Conservation (phyloP, 225 moss, liverwort and hornwort genomes). For the Neckera pumila region DNA sequence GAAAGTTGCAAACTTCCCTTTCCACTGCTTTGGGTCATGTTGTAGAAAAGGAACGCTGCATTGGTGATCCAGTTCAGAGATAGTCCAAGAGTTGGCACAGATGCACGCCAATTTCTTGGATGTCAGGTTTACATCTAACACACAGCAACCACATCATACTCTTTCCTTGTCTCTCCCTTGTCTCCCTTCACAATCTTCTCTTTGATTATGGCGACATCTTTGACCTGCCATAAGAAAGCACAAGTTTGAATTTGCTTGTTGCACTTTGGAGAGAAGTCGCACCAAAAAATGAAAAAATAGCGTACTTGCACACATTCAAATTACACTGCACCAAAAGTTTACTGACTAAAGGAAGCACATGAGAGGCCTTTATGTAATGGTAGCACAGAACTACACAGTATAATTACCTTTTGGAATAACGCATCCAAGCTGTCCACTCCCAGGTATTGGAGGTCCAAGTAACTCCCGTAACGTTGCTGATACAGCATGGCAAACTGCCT, state of each 20-base stretch:
- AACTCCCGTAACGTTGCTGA: slow-evolving; percentile 33
- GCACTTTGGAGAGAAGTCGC: neutral
- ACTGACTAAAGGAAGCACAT: neutral
- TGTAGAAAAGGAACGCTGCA: neutral
- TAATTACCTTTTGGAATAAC: slow-evolving; percentile 52
- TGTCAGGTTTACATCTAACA: neutral
- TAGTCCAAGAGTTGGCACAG: neutral
- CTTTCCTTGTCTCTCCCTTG: slow-evolving; percentile 11
- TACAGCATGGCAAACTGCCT: slow-evolving; percentile 12
- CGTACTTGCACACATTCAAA: neutral
- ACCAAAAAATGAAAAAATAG: neutral
- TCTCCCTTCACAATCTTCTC: slow-evolving; percentile 10
- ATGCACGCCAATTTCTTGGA: neutral
- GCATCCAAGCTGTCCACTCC: slow-evolving; percentile 56
- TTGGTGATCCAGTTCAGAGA: neutral
- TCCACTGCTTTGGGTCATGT: neutral
- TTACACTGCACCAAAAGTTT: neutral
- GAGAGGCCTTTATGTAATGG: neutral
- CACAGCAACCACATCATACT: slow-evolving; percentile 15
- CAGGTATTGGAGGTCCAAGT: slow-evolving; percentile 22
- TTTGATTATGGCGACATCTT: slow-evolving; percentile 28
- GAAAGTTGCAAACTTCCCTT: neutral
- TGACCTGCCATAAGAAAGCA: neutral
- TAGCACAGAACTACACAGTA: neutral
- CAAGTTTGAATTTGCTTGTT: neutral